Conservation (phyloP, 225 moss, liverwort and hornwort species). For the Neckera pumila region DNA sequence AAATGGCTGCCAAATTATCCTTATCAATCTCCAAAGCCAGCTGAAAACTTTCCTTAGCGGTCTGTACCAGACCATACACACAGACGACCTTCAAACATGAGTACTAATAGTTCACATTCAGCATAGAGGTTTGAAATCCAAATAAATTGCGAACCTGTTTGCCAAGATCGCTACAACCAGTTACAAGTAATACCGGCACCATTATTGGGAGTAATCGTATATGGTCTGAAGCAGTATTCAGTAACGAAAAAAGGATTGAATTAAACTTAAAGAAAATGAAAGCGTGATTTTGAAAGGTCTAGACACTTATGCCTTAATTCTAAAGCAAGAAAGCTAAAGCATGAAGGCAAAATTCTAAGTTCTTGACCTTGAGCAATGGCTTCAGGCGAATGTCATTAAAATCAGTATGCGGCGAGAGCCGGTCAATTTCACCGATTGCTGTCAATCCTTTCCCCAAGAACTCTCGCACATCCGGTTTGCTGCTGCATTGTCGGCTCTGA, state of each 20-base stretch:
- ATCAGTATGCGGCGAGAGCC: slow-evolving; percentile 48
- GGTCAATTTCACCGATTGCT: slow-evolving; percentile 63
- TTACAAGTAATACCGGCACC: neutral
- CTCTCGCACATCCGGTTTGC: slow-evolving; percentile 52
- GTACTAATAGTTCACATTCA: neutral
- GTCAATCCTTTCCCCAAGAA: slow-evolving; percentile 63
- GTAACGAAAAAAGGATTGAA: neutral
- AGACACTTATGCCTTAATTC: neutral
- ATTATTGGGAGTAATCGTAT: neutral
- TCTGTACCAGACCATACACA: slow-evolving; percentile 35
- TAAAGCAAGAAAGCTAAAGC: neutral
- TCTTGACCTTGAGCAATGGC: slow-evolving; percentile 71
- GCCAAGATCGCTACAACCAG: neutral
- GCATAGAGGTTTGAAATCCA: neutral
- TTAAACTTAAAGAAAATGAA: neutral
- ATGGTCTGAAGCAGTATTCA: neutral
- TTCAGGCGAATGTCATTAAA: slow-evolving; percentile 64
- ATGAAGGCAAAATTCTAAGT: neutral
- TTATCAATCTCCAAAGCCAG: slow-evolving; percentile 68
- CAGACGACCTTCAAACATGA: neutral
- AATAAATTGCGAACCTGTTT: neutral
- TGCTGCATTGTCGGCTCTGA: slow-evolving; percentile 25
- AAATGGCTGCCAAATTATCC: slow-evolving; percentile 58
- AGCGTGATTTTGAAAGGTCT: neutral
- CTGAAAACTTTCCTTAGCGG: slow-evolving; percentile 88